Evolutionary conservation across 73 alveolate genomes (phyloP).

Genomic region (Halteria grandinella): DNA sequence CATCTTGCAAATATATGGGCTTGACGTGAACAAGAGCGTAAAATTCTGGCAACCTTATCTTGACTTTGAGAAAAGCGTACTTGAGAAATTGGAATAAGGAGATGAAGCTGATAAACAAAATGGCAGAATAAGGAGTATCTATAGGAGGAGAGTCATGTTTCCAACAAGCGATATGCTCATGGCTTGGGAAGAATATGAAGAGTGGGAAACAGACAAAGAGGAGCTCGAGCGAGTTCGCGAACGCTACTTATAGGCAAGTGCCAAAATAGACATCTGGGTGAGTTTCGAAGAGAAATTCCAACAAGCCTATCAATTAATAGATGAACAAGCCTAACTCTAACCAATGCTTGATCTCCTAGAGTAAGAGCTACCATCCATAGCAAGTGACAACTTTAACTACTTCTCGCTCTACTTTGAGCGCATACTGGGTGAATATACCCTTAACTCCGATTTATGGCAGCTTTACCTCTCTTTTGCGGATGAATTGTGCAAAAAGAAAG

Average conservation of each 20-base stretch:
- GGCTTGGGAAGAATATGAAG: constrained; percentile 38
- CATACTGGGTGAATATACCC: constrained; percentile 14
- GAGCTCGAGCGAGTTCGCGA: constrained; percentile 18
- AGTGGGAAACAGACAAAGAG: constrained; percentile 55
- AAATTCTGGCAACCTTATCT: constrained; percentile 52
- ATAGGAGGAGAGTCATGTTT: constrained; percentile 43
- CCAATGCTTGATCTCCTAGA: not conserved
- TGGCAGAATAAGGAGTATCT: constrained; percentile 39
- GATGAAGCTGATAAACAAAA: constrained; percentile 14
- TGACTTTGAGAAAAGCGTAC: constrained; percentile 15
- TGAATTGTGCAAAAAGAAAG: constrained; percentile 32
- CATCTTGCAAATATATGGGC: constrained; percentile 26
- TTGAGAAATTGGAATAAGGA: not conserved
- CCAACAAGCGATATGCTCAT: constrained; percentile 32
- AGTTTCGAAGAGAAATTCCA: constrained; percentile 39
- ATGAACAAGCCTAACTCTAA: constrained; percentile 12
- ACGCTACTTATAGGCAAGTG: constrained; percentile 5
- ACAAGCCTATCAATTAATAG: constrained; percentile 13
- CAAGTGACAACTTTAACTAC: constrained; percentile 56
- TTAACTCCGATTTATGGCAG: constrained; percentile 42
- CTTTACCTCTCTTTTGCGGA: constrained; percentile 25
- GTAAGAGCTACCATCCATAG: constrained; percentile 8
- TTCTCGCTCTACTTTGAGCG: constrained; percentile 39
- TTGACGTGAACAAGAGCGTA: constrained; percentile 29
- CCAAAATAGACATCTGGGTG: not conserved